These are phyloP conservation scores for Suillus subluteus DNA, from an alignment of 768 basidiomycete genomes.

Conservation along the genomic window DNA sequence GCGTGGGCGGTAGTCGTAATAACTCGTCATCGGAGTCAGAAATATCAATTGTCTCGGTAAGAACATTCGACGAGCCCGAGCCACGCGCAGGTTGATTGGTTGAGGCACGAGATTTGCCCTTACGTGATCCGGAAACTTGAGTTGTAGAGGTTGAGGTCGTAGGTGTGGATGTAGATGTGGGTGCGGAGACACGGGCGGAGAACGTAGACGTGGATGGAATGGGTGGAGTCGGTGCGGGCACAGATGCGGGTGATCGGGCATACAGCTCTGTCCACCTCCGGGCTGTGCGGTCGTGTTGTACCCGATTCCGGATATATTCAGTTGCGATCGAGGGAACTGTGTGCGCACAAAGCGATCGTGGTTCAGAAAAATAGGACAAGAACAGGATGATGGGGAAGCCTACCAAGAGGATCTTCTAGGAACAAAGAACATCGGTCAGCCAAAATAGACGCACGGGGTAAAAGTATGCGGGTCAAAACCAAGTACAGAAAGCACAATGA, in stretches of 20 bases:
- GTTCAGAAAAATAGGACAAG: not conserved
- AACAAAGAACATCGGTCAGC: constrained; percentile 11
- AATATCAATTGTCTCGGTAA: constrained; percentile 30
- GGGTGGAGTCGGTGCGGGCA: constrained; percentile 14
- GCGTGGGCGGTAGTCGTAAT: constrained; percentile 5
- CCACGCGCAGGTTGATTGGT: constrained; percentile 12
- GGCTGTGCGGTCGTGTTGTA: constrained; percentile 76
- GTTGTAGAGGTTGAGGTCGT: not conserved
- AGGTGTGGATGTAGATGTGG: not conserved
- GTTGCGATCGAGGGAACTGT: constrained; percentile 74
- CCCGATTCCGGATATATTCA: constrained; percentile 66
- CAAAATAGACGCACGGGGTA: not conserved
- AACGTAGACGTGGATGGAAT: not conserved
- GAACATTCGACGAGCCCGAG: constrained; percentile 16
- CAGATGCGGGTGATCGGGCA: constrained; percentile 52
- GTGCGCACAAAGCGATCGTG: constrained; percentile 24
- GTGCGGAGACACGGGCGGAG: not conserved
- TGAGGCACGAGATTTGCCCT: constrained; percentile 41
- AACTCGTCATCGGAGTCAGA: constrained; percentile 37
- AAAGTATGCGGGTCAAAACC: not conserved
- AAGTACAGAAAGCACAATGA: not conserved
- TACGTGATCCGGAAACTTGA: constrained; percentile 18
- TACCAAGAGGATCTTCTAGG: constrained; percentile 74
- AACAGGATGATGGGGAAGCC: constrained; percentile 16
- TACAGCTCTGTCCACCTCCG: constrained; percentile 77